Base-by-base conservation (phyloP, 2,329 filamentous ascomycete species). In the Rhynchosporium agropyri region DNA sequence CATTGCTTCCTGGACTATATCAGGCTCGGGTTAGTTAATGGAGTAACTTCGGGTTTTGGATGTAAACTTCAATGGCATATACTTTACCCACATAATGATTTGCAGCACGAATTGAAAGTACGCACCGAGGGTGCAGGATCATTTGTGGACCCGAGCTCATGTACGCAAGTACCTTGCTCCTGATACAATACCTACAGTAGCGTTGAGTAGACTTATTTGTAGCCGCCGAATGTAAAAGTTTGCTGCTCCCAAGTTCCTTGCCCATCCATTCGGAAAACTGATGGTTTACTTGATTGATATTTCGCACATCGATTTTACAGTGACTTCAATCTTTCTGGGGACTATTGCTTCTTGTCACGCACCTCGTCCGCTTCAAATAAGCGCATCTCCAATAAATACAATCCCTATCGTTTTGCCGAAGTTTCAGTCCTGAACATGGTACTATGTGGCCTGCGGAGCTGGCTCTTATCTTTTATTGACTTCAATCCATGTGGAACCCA, bases 341-440 rank as follows among this genome's bases (percentile, higher is more conserved):
- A 20, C 43, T 4, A 46, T 46, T 20, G 26, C 26, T 46, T 46
- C 43, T 46, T 46, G 43, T 46, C 43, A 46, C 43, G 43, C n/a
- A 20, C 43, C 43, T 46, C 43, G 43, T 46, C 43, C 43, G 43
- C 43, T 9, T 46, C 15, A 46, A 46, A 46, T 10, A 15, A 46
- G 43, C 26, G 15, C 43, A 46, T 6, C 43, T 46, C 15, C 43
- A 46, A 46, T 46, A 4, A 46, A 46, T 5, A 46, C 43, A 46
- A 20, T 46, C 43, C 15, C 15, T 20, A 46, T 46, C 26, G 43
- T 46, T 46, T 15, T 46, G 43, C 43, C 43, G 43, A 46, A 46
- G 43, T 46, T 20, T 20, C 43, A 20, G 43, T 20, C 43, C 43
- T 46, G 43, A 46, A 46, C 43, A 46, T 46, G 43, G 43, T 46